Percentiles rank a stretch among this genome's conserved stretches.
Evolutionary conservation across 768 basidiomycete species (phyloP).

Genomic region (Lentinula raphanica): DNA sequence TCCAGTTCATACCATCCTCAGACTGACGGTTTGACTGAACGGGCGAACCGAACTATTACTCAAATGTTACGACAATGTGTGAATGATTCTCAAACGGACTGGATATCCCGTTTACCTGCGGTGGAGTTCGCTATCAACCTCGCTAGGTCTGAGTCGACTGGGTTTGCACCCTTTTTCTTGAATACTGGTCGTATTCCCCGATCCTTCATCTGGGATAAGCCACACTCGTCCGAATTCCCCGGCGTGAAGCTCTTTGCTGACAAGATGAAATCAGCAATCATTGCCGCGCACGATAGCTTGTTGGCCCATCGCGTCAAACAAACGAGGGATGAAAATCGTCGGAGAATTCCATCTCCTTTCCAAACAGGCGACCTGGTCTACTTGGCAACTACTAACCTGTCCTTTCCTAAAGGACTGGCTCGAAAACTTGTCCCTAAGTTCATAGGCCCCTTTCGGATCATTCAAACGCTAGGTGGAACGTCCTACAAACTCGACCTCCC

Average conservation of each 20-base stretch:
- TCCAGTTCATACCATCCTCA: constrained; percentile 10
- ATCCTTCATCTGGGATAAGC: constrained; percentile 1
- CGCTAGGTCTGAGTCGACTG: constrained; percentile 11
- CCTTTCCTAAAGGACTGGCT: constrained; percentile 24
- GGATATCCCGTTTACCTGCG: constrained; percentile 7
- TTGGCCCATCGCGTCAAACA: no score
- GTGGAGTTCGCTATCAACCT: constrained; percentile 1
- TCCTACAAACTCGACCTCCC: constrained; percentile 25
- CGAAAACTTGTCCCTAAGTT: constrained; percentile 29
- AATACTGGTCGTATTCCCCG: background rate
- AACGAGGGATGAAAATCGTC: no score
- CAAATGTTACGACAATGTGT: constrained; percentile 20
- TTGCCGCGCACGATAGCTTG: no score
- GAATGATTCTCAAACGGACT: constrained; percentile 17
- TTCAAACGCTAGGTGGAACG: constrained; percentile 1
- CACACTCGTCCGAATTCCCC: no score
- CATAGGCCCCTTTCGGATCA: constrained; percentile 27
- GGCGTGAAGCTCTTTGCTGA: no score
- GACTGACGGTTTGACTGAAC: background rate
- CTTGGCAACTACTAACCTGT: constrained; percentile 27
- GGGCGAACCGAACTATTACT: constrained; percentile 18
- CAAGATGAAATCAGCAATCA: no score
- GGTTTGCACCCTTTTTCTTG: constrained; percentile 7
- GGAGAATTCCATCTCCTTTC: no score
- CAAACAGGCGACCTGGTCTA: constrained; percentile 23